Percentiles rank a stretch among this genome's conserved stretches.
phyloP scores from a whole-genome alignment of 2,329 filamentous ascomycete species.

The Penicillium sp. region DNA sequence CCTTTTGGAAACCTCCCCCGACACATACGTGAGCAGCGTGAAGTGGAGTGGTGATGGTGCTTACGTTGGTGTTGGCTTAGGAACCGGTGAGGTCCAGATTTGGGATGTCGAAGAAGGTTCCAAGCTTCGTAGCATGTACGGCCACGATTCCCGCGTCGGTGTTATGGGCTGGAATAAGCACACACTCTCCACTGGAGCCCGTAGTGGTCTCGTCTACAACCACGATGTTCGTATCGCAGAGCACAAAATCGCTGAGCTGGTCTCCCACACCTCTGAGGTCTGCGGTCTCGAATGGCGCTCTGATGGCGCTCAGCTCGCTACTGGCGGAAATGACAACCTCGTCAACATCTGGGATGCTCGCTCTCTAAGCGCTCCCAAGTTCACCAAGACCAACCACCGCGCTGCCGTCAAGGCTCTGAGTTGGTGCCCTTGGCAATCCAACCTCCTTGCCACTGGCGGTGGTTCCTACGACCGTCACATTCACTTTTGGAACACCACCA shows the following conservation, averaged over 20 bases:
- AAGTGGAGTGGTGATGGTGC: slow-evolving; percentile 98
- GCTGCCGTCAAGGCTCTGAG: slow-evolving; percentile 96
- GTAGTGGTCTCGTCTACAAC: slow-evolving; percentile 94
- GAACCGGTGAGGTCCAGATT: slow-evolving; percentile 95
- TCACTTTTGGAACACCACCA: slow-evolving; percentile 99
- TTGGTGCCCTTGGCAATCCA: slow-evolving; percentile 99
- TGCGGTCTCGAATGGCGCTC: slow-evolving; percentile 97
- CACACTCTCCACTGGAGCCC: slow-evolving; percentile 88
- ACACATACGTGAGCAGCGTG: slow-evolving; percentile 96
- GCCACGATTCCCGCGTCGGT: slow-evolving; percentile 92
- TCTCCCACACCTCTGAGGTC: slow-evolving; percentile 95
- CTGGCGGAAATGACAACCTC: slow-evolving; percentile 97
- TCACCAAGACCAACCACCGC: slow-evolving; percentile 99
- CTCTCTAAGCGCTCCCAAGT: slow-evolving; percentile 88
- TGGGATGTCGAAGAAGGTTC: slow-evolving; percentile 95
- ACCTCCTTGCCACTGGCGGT: slow-evolving; percentile 92
- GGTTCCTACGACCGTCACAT: slow-evolving; percentile 97
- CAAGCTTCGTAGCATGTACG: slow-evolving; percentile 98
- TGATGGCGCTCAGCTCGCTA: slow-evolving; percentile 93
- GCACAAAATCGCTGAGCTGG: slow-evolving; percentile 96
- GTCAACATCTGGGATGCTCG: slow-evolving; percentile 99
- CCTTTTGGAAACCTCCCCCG: slow-evolving; percentile 79
- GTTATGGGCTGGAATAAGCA: slow-evolving; percentile 99
- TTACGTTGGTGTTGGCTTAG: slow-evolving; percentile 92
- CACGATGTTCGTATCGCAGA: slow-evolving; percentile 96